Conservation (phyloP, 2,329 filamentous ascomycete genomes). For the Alternaria infectoria region DNA sequence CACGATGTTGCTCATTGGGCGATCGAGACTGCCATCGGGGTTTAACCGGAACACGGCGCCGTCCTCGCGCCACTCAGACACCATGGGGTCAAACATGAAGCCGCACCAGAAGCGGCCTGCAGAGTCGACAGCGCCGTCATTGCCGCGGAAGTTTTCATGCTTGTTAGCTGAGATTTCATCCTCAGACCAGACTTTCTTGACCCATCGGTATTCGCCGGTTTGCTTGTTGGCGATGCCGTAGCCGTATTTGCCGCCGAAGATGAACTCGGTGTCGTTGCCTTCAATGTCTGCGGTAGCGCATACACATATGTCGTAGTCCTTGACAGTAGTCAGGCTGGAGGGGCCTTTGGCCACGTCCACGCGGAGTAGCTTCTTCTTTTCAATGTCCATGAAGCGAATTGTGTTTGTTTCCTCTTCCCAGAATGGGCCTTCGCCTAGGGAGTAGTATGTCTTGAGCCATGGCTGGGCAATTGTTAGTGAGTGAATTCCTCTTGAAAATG, state of each 20-base stretch:
- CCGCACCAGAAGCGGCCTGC: constrained; percentile 85
- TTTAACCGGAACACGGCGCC: constrained; percentile 78
- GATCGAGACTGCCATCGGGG: constrained; percentile 64
- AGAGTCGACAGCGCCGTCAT: constrained; percentile 83
- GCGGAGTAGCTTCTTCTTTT: constrained; percentile 74
- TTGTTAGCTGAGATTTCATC: constrained; percentile 54
- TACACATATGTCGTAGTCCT: constrained; percentile 63
- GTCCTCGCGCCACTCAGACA: constrained; percentile 61
- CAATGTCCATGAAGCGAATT: constrained; percentile 84
- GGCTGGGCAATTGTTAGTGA: constrained; percentile 42
- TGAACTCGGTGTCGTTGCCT: constrained; percentile 70
- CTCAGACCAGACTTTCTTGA: constrained; percentile 63
- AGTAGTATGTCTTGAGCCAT: constrained; percentile 68
- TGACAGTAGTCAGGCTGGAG: constrained; percentile 61
- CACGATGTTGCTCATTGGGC: constrained; percentile 67
- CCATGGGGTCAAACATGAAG: constrained; percentile 81
- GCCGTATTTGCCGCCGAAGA: constrained; percentile 81
- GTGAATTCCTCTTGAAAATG: not conserved
- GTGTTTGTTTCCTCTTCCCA: constrained; percentile 70
- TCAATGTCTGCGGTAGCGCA: constrained; percentile 76
- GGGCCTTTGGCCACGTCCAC: constrained; percentile 70
- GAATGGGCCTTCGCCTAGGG: constrained; percentile 76
- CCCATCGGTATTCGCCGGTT: constrained; percentile 62
- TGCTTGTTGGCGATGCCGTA: constrained; percentile 76
- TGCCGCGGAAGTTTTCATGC: constrained; percentile 65